Evolutionary conservation across 2,329 filamentous ascomycete genomes (phyloP), one percentile per base, ranked within the genome.

Genomic region (Penicillium fuscoglaucum): DNA sequence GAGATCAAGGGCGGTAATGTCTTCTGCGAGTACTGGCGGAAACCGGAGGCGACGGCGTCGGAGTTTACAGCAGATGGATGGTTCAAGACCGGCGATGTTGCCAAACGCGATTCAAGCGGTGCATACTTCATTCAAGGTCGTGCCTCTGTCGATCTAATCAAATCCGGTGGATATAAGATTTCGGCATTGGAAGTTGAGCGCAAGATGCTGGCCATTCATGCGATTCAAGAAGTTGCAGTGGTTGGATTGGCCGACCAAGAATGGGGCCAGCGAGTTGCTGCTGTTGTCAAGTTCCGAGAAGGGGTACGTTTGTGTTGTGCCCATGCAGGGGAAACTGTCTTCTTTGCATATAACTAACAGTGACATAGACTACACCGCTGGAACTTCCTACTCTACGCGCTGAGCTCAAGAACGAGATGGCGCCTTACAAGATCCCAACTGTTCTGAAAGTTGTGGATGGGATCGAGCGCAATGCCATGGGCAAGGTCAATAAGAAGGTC

Each of bases 361-460:
- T 12, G 6, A 17, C 17, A 12, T 54, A 73, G 71, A 63, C 64
- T 37, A 58, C 61, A n/a, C 65, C 68, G 6, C 46, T 73, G 19
- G 69, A 76, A 4, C 61, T 78, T 6, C 62, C 64, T 15, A 48
- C 61, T 5, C 68, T 78, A 10, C 74, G 75, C 6, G 55, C 68
- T 6, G 58, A 70, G 15, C 79, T 73, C 29, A 73, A 72, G 59
- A 65, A 62, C n/a, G 70, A 73, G 52, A 70, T 98, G 64, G 95
- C 89, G 2, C 86, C 84, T 61, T 97, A 98, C 77, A 98, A 99
- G 82, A 93, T 98, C 57, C 95, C 95, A 0, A 91, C 95, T 72
- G 87, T 96, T 59, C 79, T 98, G 75, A 88, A 86, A 72, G 78
- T 96, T 6, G 91, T 98, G 19, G 87, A 90, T 47, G 77, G 85